A percentile compares a stretch with the other conserved stretches of the same genome.
Conservation (phyloP, 1,284 basidiomycete genomes). For the Mycena citricolor region DNA sequence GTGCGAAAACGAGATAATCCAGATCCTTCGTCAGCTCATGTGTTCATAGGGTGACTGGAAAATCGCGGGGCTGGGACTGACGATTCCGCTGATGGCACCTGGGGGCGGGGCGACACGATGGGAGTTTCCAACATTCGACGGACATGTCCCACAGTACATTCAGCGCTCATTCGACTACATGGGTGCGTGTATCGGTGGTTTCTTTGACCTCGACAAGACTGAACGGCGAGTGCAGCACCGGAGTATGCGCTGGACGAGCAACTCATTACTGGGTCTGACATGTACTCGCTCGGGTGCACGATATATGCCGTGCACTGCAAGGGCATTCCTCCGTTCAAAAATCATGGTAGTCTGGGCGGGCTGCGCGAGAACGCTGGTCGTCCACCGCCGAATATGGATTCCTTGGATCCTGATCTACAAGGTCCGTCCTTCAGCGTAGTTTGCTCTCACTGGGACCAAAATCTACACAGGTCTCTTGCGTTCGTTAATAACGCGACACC, state of each 20-base stretch:
- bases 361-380: conserved; percentile 81
- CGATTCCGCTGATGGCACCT: conserved; percentile 72
- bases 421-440: conserved; percentile 37
- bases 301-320: conserved; percentile 90
- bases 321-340: conserved; percentile 86
- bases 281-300: conserved; percentile 92
- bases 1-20: conserved; percentile 47
- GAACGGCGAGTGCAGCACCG: conserved; percentile 61
- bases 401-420: conserved; percentile 69
- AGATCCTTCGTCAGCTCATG: conserved; percentile 8
- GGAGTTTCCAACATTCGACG: conserved; percentile 89
- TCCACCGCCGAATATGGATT: conserved; percentile 56
- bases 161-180: conserved; percentile 96
- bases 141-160: conserved; percentile 75
- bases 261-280: conserved; percentile 84
- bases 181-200: conserved; percentile 47
- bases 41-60: conserved; percentile 94
- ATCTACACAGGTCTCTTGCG: conserved; percentile 65
- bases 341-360: conserved; percentile 78
- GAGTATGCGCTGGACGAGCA: conserved; percentile 93
- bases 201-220: not conserved
- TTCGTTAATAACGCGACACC: conserved; percentile 77
- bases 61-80: conserved; percentile 86
- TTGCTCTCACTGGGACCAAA: conserved; percentile 6
- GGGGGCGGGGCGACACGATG: conserved; percentile 79